A percentile compares a stretch with the other conserved stretches of the same genome.
Evolutionary conservation across 2,329 filamentous ascomycete genomes (phyloP).

Genomic region (Aspergillus transmontanensis): DNA sequence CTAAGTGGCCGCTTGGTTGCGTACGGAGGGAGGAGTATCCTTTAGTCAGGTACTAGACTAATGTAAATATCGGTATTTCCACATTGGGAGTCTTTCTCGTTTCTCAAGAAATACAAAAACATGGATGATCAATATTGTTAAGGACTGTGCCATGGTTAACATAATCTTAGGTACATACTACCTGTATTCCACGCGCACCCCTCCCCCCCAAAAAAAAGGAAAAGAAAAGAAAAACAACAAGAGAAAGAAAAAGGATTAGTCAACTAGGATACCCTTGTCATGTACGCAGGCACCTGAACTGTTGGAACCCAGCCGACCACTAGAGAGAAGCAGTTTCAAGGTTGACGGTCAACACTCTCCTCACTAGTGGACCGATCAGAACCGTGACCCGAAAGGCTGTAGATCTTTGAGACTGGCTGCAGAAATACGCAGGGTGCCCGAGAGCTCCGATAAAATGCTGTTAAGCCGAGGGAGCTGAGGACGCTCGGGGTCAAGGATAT

Average conservation of each 20-base stretch:
- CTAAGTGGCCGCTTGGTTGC: neutral
- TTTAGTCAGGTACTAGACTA: neutral
- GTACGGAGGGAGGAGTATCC: neutral
- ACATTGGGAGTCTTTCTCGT: neutral
- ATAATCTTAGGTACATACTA: neutral
- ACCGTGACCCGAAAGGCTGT: slow-evolving; percentile 16
- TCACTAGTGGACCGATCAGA: slow-evolving; percentile 8
- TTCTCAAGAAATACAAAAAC: neutral
- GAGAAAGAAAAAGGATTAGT: neutral
- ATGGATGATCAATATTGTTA: neutral
- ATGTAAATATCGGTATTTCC: neutral
- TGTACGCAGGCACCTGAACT: slow-evolving; percentile 23
- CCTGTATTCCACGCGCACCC: neutral
- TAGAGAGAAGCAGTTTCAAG: slow-evolving; percentile 8
- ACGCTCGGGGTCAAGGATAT: neutral
- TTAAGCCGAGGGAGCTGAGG: slow-evolving; percentile 4
- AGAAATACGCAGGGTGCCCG: slow-evolving; percentile 18
- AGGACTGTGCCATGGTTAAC: neutral
- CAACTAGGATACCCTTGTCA: slow-evolving; percentile 24
- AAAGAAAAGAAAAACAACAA: neutral
- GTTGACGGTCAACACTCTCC: slow-evolving; percentile 5
- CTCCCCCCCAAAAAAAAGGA: neutral
- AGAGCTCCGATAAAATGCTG: slow-evolving; percentile 10
- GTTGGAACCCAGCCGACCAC: slow-evolving; percentile 9
- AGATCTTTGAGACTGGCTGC: slow-evolving; percentile 20